Evolutionary conservation across 163 green algal species (phyloP).

Genomic region (Scenedesmus sp.): DNA sequence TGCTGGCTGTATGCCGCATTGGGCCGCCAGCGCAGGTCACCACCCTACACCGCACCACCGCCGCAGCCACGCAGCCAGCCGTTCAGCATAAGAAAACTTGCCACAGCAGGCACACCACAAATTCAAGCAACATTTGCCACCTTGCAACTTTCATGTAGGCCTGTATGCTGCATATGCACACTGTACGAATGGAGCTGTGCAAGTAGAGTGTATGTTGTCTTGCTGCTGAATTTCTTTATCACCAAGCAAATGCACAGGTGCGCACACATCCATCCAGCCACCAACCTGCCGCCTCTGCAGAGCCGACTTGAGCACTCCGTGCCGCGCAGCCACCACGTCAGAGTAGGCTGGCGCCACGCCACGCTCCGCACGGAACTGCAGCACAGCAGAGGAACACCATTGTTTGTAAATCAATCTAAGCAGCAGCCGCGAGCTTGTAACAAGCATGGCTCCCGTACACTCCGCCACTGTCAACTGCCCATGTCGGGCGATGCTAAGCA

Average conservation of each 20-base stretch:
- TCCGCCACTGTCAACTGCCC: no score
- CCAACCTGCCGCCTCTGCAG: slow-evolving; percentile 26
- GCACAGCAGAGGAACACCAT: background rate
- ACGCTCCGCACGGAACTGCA: slow-evolving; percentile 50
- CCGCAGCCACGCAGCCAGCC: background rate
- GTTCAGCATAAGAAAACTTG: background rate
- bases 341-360: slow-evolving; percentile 38
- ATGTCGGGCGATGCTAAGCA: no score
- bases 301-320: slow-evolving; percentile 17
- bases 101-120: background rate
- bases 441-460: background rate
- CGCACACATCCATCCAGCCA: background rate
- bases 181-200: no score
- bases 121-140: background rate
- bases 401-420: no score
- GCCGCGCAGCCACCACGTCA: slow-evolving; percentile 20
- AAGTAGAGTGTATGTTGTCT: background rate
- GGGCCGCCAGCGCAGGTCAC: slow-evolving; percentile 46
- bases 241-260: background rate
- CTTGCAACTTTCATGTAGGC: background rate
- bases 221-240: background rate
- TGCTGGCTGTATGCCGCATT: slow-evolving; percentile 27
- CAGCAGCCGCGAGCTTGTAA: background rate
- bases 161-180: background rate
- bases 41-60: slow-evolving; percentile 13